These are phyloP conservation scores for Boeremia exigua DNA, from an alignment of 2,329 filamentous ascomycete species.

Conservation along the genomic window DNA sequence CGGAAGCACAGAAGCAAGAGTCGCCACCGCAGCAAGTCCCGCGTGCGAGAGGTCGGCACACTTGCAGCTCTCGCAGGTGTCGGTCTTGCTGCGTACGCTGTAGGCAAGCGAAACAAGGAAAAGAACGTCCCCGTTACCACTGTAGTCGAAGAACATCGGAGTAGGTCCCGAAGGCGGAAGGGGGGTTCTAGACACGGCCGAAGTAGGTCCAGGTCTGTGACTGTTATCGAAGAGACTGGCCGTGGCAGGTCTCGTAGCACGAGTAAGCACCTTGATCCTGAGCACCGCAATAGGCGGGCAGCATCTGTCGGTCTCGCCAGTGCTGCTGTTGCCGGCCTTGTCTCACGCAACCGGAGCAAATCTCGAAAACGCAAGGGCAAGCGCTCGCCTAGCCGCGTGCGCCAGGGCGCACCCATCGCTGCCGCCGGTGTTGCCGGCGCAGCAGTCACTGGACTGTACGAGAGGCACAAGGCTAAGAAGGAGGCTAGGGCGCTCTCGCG, in stretches of 20 bases:
- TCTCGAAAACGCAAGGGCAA: slow-evolving; percentile 61
- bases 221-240: slow-evolving; percentile 32
- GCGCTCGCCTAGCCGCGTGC: slow-evolving; percentile 62
- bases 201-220: slow-evolving; percentile 45
- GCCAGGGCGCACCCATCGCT: slow-evolving; percentile 64
- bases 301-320: slow-evolving; percentile 68
- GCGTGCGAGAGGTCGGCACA: slow-evolving; percentile 61
- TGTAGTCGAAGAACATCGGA: slow-evolving; percentile 55
- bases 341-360: slow-evolving; percentile 63
- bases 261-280: slow-evolving; percentile 51
- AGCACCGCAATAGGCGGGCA: slow-evolving; percentile 64
- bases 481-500: slow-evolving; percentile 57
- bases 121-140: slow-evolving; percentile 50
- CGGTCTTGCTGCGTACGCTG: slow-evolving; percentile 63
- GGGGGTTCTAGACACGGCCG: slow-evolving; percentile 24
- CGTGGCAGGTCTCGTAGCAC: slow-evolving; percentile 50
- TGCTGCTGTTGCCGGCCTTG: slow-evolving; percentile 67
- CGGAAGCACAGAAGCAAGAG: slow-evolving; percentile 33
- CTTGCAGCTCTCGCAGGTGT: slow-evolving; percentile 67
- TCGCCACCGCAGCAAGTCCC: slow-evolving; percentile 46
- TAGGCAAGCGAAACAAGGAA: slow-evolving; percentile 56
- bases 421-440: slow-evolving; percentile 67
- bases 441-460: slow-evolving; percentile 66
- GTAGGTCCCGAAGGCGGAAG: slow-evolving; percentile 53
- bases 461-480: slow-evolving; percentile 67